These are phyloP conservation scores for Xylaria scruposa DNA, from an alignment of 495 filamentous ascomycete genomes.

Conservation along the genomic window DNA sequence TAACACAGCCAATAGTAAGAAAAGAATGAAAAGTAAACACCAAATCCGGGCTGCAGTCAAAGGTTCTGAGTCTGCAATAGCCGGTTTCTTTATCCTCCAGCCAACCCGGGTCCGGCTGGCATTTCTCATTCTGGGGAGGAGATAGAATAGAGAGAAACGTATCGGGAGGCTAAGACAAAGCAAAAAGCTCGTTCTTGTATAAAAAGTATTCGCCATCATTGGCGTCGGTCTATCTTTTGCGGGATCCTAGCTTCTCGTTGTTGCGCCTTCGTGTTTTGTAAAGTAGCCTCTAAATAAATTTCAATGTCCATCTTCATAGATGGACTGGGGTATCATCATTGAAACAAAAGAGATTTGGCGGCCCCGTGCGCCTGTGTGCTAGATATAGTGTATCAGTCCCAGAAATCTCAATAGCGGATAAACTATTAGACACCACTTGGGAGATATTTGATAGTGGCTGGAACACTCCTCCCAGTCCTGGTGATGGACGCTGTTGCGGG, in stretches of 20 bases:
- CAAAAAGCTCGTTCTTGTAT: background rate
- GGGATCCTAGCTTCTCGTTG: background rate
- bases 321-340: constrained; percentile 18
- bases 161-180: background rate
- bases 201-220: background rate
- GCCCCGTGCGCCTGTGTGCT: constrained; percentile 14
- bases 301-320: background rate
- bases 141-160: background rate
- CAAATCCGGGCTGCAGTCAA: background rate
- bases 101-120: background rate
- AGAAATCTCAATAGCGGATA: background rate
- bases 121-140: background rate
- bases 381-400: background rate
- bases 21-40: background rate
- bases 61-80: background rate
- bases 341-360: constrained; percentile 15
- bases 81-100: background rate
- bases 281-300: background rate
- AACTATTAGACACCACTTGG: background rate
- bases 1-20: background rate
- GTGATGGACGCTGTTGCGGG: background rate
- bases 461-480: background rate
- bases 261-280: background rate
- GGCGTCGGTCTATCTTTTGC: background rate
- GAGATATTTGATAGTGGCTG: background rate